Evolutionary conservation across 352 stramenopile genomes (phyloP), one percentile per base, ranked within the genome.

Genomic region (Pythium sp.): DNA sequence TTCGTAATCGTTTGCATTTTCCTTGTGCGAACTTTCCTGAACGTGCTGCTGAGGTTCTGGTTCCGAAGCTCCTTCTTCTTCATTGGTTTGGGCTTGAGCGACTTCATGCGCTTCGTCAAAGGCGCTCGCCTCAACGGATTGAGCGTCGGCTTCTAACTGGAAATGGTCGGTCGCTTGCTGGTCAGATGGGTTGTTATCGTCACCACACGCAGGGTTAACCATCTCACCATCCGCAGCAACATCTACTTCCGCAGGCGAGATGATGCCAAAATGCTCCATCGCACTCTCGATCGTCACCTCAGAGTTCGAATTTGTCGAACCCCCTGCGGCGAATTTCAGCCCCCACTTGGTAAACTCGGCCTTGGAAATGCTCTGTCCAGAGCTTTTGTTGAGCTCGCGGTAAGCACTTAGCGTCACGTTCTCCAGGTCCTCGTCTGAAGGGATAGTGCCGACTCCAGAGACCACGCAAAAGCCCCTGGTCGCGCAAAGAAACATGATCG

Each of bases 351-450:
- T 84, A 58, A 91, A 91, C 58, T 89, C 82, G 5, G 70, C 30
- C 65, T 91, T 91, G 49, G 74, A 77, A 43, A 91, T 87, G 71
- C 79, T 86, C 43, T 87, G 73, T 1, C 76, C 69, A 28, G 73
- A 78, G 32, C 58, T 76, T 64, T 89, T 91, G 65, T 80, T 87
- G 36, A 86, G 67, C 43, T 88, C 82, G 32, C 76, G 73, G 58
- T 89, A 92, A 22, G 81, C 79, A 32, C 86, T 75, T 2, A 91
- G 65, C 30, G 82, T 89, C 30, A 86, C 36, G 15, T 68, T 65
- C 59, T 92, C 84, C 9, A 92, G 61, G n/a, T 77, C 74, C 61
- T 92, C 84, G 51, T 92, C 84, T 0, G 71, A 72, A 2, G 82
- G 84, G 7, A 87, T 68, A 12, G 38, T 58, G 9, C 82, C 80